phyloP scores from a whole-genome alignment of 2,329 filamentous ascomycete genomes.

The Fusarium dimerum region DNA sequence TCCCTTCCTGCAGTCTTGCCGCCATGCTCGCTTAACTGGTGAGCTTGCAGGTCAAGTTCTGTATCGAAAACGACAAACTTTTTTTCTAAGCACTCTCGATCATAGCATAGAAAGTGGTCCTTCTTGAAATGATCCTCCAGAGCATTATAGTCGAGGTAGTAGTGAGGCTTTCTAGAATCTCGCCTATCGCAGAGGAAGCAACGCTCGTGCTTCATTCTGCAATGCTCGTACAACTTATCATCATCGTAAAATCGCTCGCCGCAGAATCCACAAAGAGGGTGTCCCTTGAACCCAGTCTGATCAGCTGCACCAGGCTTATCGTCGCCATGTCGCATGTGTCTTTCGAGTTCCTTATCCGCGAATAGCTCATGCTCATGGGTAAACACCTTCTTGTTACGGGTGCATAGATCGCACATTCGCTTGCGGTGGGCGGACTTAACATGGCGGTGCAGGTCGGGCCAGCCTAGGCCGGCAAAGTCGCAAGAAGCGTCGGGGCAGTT shows the following conservation, averaged over 20 bases:
- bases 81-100: constrained; percentile 89
- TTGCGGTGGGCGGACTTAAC: constrained; percentile 81
- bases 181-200: constrained; percentile 89
- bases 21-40: constrained; percentile 83
- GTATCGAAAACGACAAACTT: constrained; percentile 97
- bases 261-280: constrained; percentile 93
- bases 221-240: constrained; percentile 92
- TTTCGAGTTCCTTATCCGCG: constrained; percentile 74
- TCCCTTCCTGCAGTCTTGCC: constrained; percentile 85
- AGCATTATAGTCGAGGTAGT: constrained; percentile 85
- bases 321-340: constrained; percentile 88
- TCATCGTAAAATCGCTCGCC: constrained; percentile 90
- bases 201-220: constrained; percentile 88
- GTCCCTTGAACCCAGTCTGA: constrained; percentile 94
- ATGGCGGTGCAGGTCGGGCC: constrained; percentile 66
- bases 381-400: constrained; percentile 95
- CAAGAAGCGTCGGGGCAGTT: constrained; percentile 87
- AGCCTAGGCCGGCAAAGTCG: constrained; percentile 75
- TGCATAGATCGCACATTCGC: constrained; percentile 88
- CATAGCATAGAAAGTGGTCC: constrained; percentile 83
- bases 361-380: constrained; percentile 97
- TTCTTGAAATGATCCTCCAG: constrained; percentile 84
- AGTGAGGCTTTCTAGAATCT: constrained; percentile 74
- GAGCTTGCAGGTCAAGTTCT: constrained; percentile 91
- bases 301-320: constrained; percentile 86